Evolutionary conservation across 2,329 filamentous ascomycete genomes (phyloP), one percentile per base, ranked within the genome.

Genomic region (Metarhizium humberi): DNA sequence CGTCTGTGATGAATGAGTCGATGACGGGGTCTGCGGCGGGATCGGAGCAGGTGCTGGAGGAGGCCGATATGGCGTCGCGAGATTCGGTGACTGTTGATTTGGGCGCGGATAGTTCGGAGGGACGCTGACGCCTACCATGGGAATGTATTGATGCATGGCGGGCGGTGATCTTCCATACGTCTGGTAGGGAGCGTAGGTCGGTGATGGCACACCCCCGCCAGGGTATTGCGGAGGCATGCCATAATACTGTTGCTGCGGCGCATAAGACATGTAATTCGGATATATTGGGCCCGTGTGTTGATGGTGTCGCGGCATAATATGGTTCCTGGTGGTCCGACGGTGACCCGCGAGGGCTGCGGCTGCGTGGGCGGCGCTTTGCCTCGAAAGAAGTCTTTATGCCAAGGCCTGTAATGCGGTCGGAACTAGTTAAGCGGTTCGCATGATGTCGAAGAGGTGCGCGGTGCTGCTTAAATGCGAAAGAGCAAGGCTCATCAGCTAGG

Each of bases 191-290:
- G 77, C 71, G 62, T 79, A 80, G 32, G 70, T 72, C 20, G 71
- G 67, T 47, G 69, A 72, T 54, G 74, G 72, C 63, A 81, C 75
- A 48, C 65, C 72, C 16, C 69, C 71, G 59, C 73, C 76, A 64
- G 82, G 84, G 63, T 87, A 81, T 56, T 80, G 81, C 58, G 80
- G 78, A 56, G 80, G 76, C 69, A 84, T 78, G 58, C 77, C 79
- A 64, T 80, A 81, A 61, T 73, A 74, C 50, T 66, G 67, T 56
- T 68, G 70, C 57, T 68, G 70, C 62, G 64, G 72, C 63, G 63
- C 68, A 65, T 83, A 84, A 6, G 75, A 72, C 63, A 77, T 74
- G 66, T 80, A 82, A 62, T 66, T 68, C 57, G 72, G 70, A 65
- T 81, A 82, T 71, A 81, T 75, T 56, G 71, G 71, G 58, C 64